Evolutionary conservation across 1,284 basidiomycete species (phyloP), one percentile per base, ranked within the genome.

Genomic region (Phlebopus sp.): DNA sequence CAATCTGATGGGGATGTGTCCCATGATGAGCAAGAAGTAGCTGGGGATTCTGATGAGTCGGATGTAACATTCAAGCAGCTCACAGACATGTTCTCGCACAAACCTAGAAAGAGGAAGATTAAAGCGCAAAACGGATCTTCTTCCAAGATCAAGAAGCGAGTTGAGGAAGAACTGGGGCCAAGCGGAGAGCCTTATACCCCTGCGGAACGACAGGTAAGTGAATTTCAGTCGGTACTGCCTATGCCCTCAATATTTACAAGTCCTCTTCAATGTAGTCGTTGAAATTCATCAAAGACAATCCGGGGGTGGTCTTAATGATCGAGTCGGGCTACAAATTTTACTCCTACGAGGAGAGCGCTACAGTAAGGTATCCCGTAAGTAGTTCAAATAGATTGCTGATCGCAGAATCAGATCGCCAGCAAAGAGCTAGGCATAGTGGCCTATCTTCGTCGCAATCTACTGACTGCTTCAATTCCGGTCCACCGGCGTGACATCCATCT

Each of bases 331-430:
- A 96, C 67, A 94, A 90, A 67, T 90, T 87, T 68, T 85, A 76
- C 46, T 94, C 97, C 61, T 94, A 86, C 60, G 92, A 86, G 29
- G 87, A 95, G 21, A 95, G 97, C 62, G 94, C 94, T 0, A 85
- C 85, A 52, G 67, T 66, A 42, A 36, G 62, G 15, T 37, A 31
- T 38, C 44, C 38, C 30, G 19, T 21, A 34, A 23, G 19, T 42
- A 15, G 30, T 3, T 10, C 8, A 25, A 23, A 43, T 27, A 8
- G 15, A 6, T 47, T 37, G 37, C 46, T 59, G 34, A 68, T 52
- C 52, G 49, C 39, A 44, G 54, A 31, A 18, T 34, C 51, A 91
- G 82, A 77, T 84, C 30, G 93, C 92, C 3, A 82, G 84, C 13
- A 82, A 80, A 65, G 85, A 91, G 60, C 77, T 97, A 14, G 90